These are phyloP conservation scores for Penicillium malachiteum DNA, from an alignment of 495 filamentous ascomycete genomes.

Conservation along the genomic window DNA sequence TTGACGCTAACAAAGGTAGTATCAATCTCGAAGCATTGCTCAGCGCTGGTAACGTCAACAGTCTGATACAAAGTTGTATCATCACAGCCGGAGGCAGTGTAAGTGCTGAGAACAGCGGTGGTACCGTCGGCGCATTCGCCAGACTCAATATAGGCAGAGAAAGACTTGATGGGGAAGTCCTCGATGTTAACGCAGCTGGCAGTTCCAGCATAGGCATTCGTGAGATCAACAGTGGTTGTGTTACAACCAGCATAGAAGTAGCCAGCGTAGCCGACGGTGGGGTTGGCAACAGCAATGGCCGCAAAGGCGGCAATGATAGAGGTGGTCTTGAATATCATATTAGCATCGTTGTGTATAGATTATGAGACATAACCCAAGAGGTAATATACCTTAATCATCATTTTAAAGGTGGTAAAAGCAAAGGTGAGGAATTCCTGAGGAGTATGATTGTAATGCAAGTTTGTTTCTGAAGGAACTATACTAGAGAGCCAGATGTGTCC, in stretches of 20 bases:
- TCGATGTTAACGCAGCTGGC: conserved; percentile 24
- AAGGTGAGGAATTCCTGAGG: background rate
- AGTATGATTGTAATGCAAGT: background rate
- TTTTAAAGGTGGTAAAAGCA: background rate
- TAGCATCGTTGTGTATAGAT: background rate
- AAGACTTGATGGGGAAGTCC: conserved; percentile 23
- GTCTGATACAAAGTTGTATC: conserved; percentile 10
- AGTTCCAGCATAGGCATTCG: conserved; percentile 13
- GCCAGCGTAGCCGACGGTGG: conserved; percentile 18
- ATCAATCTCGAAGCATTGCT: conserved; percentile 22
- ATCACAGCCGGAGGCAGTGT: conserved; percentile 18
- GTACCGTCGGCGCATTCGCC: conserved; percentile 18
- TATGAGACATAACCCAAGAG: background rate
- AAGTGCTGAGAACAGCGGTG: conserved; percentile 17
- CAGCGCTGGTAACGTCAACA: conserved; percentile 10
- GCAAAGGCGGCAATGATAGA: conserved; percentile 9
- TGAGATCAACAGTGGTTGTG: conserved; percentile 7
- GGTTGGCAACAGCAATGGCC: conserved; percentile 9
- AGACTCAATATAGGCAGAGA: conserved; percentile 18
- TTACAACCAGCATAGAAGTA: conserved; percentile 14
- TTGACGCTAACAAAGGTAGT: conserved; percentile 18
- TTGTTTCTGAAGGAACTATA: too few relatives aligned
- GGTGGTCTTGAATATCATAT: background rate
- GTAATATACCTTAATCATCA: conserved; percentile 11
- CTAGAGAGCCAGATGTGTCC: background rate